Evolutionary conservation across 2,329 filamentous ascomycete genomes (phyloP).

Genomic region (Pseudopyrenochaeta lycopersici): DNA sequence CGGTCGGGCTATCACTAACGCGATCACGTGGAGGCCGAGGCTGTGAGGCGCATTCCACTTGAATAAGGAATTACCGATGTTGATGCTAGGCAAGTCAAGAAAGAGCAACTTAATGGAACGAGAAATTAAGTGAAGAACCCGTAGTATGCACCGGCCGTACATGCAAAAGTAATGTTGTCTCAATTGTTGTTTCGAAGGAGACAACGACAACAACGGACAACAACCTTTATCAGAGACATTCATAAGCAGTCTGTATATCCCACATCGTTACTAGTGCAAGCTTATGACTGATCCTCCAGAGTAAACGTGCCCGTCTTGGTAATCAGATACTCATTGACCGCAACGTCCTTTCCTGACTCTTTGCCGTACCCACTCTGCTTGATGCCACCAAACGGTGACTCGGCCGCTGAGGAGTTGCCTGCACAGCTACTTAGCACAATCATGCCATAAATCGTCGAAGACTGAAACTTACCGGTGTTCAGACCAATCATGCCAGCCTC

Average conservation of each 20-base stretch:
- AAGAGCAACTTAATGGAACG: too few species aligned
- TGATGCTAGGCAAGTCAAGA: too few species aligned
- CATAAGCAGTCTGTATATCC: background rate
- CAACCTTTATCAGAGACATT: slow-evolving; percentile 2
- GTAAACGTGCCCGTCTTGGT: slow-evolving; percentile 73
- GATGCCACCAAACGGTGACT: slow-evolving; percentile 73
- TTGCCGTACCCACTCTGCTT: slow-evolving; percentile 75
- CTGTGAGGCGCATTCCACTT: background rate
- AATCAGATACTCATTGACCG: slow-evolving; percentile 68
- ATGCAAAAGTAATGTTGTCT: slow-evolving; percentile 2
- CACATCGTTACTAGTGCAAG: background rate
- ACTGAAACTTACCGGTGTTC: slow-evolving; percentile 60
- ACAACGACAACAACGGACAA: slow-evolving; percentile 3
- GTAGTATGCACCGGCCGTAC: background rate
- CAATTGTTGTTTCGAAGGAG: slow-evolving; percentile 2
- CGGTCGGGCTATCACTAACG: slow-evolving; percentile 14
- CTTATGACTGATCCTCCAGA: slow-evolving; percentile 52
- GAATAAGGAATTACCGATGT: background rate
- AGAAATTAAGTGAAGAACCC: background rate
- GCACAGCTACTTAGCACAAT: slow-evolving; percentile 13
- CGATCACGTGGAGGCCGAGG: slow-evolving; percentile 18
- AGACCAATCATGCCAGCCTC: slow-evolving; percentile 76
- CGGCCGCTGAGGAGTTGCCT: slow-evolving; percentile 71
- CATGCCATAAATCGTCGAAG: background rate
- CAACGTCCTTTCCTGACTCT: slow-evolving; percentile 72